Percentiles rank a stretch among this genome's conserved stretches.
Conservation (phyloP, 2,329 filamentous ascomycete species). For the Aureobasidium pullulans region DNA sequence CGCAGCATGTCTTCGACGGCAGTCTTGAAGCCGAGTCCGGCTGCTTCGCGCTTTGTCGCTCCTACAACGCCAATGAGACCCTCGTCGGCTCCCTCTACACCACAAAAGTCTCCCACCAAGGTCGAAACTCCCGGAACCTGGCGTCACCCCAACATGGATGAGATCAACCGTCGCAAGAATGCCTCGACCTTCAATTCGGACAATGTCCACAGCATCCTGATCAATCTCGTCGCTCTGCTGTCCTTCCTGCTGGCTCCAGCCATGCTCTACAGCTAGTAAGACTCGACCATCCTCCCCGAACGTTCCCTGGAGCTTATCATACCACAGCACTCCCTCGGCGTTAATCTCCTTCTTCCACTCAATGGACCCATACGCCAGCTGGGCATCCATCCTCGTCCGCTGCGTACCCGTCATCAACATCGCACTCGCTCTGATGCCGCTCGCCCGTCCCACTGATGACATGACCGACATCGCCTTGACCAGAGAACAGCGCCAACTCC, state of each 20-base stretch:
- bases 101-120: constrained; percentile 7
- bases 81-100: neutral
- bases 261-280: constrained; percentile 15
- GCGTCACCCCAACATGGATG: constrained; percentile 81
- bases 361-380: constrained; percentile 32
- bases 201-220: constrained; percentile 62
- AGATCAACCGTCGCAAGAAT: constrained; percentile 76
- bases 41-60: constrained; percentile 16
- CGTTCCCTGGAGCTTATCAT: constrained; percentile 3
- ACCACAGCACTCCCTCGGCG: constrained; percentile 25
- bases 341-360: constrained; percentile 3
- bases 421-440: constrained; percentile 59
- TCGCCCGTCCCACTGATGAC: constrained; percentile 65
- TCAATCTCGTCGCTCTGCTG: constrained; percentile 56
- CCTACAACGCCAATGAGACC: constrained; percentile 18
- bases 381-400: constrained; percentile 43
- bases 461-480: constrained; percentile 86
- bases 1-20: constrained; percentile 23
- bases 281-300: neutral
- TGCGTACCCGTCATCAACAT: constrained; percentile 58
- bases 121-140: constrained; percentile 57
- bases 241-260: constrained; percentile 39
- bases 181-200: constrained; percentile 69
- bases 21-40: constrained; percentile 13
- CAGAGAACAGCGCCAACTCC: constrained; percentile 73